phyloP scores from a whole-genome alignment of 306 rosid species.

The Coriaria nepalensis region DNA sequence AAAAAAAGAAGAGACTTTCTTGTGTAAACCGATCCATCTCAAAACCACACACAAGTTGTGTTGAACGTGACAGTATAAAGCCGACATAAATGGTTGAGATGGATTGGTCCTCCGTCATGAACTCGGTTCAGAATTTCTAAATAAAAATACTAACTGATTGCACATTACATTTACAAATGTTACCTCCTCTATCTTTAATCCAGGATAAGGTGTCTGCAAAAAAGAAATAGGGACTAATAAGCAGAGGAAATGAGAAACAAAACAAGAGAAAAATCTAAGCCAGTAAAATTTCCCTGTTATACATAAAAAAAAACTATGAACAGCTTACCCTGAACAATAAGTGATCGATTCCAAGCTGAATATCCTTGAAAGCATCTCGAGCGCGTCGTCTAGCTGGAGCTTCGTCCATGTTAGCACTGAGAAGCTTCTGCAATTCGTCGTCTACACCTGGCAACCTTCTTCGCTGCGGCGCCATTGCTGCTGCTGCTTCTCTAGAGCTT shows the following conservation, averaged over 20 bases:
- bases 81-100: too few species aligned
- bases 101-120: too few species aligned
- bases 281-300: background rate
- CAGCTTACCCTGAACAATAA: slow-evolving; percentile 54
- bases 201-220: background rate
- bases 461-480: slow-evolving; percentile 21
- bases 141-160: too few species aligned
- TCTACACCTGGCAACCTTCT: slow-evolving; percentile 39
- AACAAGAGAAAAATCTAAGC: background rate
- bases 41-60: too few species aligned
- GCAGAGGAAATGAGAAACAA: background rate
- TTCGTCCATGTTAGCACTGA: slow-evolving; percentile 54
- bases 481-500: slow-evolving; percentile 12
- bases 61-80: too few species aligned
- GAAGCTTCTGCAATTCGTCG: slow-evolving; percentile 42
- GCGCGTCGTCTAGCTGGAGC: slow-evolving; percentile 64
- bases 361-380: slow-evolving; percentile 62
- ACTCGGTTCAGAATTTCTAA: too few species aligned
- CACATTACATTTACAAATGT: background rate
- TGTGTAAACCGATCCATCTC: too few species aligned
- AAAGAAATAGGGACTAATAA: background rate
- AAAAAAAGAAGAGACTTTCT: too few species aligned
- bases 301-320: background rate
- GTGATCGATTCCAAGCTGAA: slow-evolving; percentile 76
- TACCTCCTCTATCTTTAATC: background rate